Evolutionary conservation across 495 filamentous ascomycete species (phyloP), one percentile per base, ranked within the genome.

Genomic region (Penicillium lagena): DNA sequence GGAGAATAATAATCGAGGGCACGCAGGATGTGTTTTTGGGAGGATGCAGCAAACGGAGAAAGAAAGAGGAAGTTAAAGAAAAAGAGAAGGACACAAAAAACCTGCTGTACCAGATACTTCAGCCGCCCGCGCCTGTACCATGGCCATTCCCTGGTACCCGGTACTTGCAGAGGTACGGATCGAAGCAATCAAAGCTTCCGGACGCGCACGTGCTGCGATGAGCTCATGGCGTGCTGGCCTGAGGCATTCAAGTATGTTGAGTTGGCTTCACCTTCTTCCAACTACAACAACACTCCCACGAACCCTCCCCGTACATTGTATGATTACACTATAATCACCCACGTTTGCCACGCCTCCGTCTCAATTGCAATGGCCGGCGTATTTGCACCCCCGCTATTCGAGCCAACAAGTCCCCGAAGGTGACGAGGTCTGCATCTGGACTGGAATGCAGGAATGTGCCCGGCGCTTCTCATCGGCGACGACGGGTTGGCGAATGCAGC

Each of bases 391-490:
- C 22, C 22, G 22, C 22, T 6, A 6, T 22, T 22, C 4, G 22
- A 22, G 22, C 22, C 22, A 3, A 4, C 22, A 47, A 31, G 9
- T 14, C 28, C 29, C 37, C 32, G 12, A 43, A 12, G 30, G 27
- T 47, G 39, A 36, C 22, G 2, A 0, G 22, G 4, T 45, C 41
- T 49, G 46, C 49, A 37, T 40, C 29, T 15, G 49, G 15, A 22
- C 4, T 22, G 22, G 22, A 22, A 22, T 22, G 22, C 6, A 22
- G 22, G 57, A 58, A 60, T 60, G 57, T 46, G 35, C 46, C 46
- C 57, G 51, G 57, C 48, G 49, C 45, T 55, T 58, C 49, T 55
- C 51, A 47, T 52, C 4, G 46, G 49, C 47, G 46, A 52, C 58
- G 35, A 55, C 51, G 57, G 50, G 54, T 35, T 38, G n/a, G 35